Base-by-base conservation (phyloP, 306 rosid genomes). In the Corylus avellana region DNA sequence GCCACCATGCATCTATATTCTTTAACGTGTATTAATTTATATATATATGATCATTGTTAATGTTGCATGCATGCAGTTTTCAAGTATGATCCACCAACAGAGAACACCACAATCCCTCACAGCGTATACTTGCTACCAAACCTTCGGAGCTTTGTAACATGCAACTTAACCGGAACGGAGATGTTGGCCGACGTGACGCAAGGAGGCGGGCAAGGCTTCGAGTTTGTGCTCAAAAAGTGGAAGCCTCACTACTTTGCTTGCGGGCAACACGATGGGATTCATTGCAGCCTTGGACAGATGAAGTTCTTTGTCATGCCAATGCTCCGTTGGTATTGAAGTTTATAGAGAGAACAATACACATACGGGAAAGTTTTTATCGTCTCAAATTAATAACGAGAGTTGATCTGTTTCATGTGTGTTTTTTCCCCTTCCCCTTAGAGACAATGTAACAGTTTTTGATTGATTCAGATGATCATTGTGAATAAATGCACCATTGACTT, bases 211-310 rank as follows among this genome's bases (percentile, higher is more conserved):
- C 51, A 85, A 13, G 94, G 94, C 0, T 78, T 86, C 8, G 79
- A 82, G 77, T 58, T 91, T 25, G 84, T 58, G 57, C 81, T 93
- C 12, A 80, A 79, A 73, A 72, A 71, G 51, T 62, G 70, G 88
- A 84, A 46, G 63, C 89, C 94, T 68, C 85, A 87, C 66, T 91
- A 93, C 72, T 85, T 93, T 57, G 94, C 92, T 16, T 88, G 91
- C 35, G 49, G 80, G 0, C 88, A 81, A 63, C 81, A 71, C 16
- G 79, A 85, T 20, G 80, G 85, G 42, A 54, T 61, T 74, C 90
- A 86, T 53, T 91, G 92, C 84, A 80, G 74, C 12, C 82, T 81
- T 61, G 97, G 97, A 4, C 91, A 81, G 75, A 80, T 84, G 78
- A 88, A 85, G 81, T 75, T 88, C 80, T 63, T 75, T 1, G 88